Evolutionary conservation across 2,329 filamentous ascomycete species (phyloP).

Genomic region (Aureobasidium mangrovei): DNA sequence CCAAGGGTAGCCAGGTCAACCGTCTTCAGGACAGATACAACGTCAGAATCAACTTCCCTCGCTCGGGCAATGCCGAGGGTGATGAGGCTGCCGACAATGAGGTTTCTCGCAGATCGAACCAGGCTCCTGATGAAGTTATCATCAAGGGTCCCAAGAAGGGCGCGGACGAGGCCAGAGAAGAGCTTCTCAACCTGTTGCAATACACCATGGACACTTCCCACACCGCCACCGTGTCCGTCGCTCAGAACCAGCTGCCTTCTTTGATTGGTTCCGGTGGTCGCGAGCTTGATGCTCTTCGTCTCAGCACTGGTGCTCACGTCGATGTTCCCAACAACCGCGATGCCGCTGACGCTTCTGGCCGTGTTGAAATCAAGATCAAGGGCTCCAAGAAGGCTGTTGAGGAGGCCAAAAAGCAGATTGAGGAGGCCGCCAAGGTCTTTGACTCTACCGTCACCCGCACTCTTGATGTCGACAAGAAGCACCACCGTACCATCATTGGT

Average conservation of each 20-base stretch:
- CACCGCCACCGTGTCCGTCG: constrained; percentile 70
- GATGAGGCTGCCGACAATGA: constrained; percentile 66
- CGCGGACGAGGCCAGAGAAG: constrained; percentile 83
- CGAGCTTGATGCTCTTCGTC: constrained; percentile 82
- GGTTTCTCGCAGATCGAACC: constrained; percentile 59
- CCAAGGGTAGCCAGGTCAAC: constrained; percentile 80
- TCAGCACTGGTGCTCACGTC: constrained; percentile 77
- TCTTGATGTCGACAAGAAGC: constrained; percentile 87
- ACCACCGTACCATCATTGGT: constrained; percentile 85
- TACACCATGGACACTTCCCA: constrained; percentile 84
- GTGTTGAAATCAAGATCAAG: constrained; percentile 83
- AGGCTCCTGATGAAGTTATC: constrained; percentile 79
- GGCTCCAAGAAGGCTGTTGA: constrained; percentile 87
- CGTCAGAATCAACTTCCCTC: constrained; percentile 93
- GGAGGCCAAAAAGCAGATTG: constrained; percentile 80
- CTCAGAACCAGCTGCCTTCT: constrained; percentile 86
- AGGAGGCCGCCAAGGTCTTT: constrained; percentile 78
- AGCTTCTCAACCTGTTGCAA: constrained; percentile 79
- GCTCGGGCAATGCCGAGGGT: constrained; percentile 42
- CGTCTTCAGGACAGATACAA: constrained; percentile 86
- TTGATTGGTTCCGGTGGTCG: constrained; percentile 85
- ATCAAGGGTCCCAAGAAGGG: constrained; percentile 88
- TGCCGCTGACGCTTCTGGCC: constrained; percentile 51
- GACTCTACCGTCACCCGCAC: constrained; percentile 81
- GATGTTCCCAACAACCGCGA: constrained; percentile 81